Base-by-base conservation (phyloP, 2,329 filamentous ascomycete genomes). In the Fonsecaea nubica region DNA sequence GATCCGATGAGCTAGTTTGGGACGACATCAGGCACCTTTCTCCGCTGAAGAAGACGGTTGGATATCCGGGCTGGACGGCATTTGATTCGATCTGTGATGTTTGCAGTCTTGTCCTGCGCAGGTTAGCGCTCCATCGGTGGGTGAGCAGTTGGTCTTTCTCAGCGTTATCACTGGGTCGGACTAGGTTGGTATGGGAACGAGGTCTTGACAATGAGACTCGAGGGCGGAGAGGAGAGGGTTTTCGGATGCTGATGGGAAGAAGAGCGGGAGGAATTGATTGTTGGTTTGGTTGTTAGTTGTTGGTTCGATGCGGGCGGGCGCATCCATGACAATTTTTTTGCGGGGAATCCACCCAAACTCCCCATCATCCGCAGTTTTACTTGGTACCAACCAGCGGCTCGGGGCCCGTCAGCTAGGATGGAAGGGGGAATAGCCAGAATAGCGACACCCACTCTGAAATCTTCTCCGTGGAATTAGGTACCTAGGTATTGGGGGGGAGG, bases 21-120 rank as follows among this genome's bases (percentile, higher is more conserved):
- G 45, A 42, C 45, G 62, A 53, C 62, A 64, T 64, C 48, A 30
- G 55, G 12, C 30, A 10, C 12, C 33, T 61, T 10, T 55, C 25
- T 55, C 53, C n/a, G 4, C 4, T 32, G 53, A n/a, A 35, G 33
- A 33, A 18, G 33, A 18, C 53, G 18, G 15, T 9, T 18, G 53
- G 15, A 13, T 55, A 4, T 4, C 30, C 30, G 53, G 53, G 33
- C 15, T 12, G 13, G 30, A 36, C 30, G 18, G 33, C 30, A 55
- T 55, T 35, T 35, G 53, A 55, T 55, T n/a, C 12, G 13, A 55
- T 33, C 30, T 35, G 33, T 13, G 21, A 13, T 10, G 30, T 4
- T 4, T 12, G 53, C 35, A 12, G 7, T 50, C 18, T 30, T 10
- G 21, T 25, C 45, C 15, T 10, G 45, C 45, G 45, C 45, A 21